phyloP scores from a whole-genome alignment of 805 yeast genomes.

The Ogataea paraovalis region DNA sequence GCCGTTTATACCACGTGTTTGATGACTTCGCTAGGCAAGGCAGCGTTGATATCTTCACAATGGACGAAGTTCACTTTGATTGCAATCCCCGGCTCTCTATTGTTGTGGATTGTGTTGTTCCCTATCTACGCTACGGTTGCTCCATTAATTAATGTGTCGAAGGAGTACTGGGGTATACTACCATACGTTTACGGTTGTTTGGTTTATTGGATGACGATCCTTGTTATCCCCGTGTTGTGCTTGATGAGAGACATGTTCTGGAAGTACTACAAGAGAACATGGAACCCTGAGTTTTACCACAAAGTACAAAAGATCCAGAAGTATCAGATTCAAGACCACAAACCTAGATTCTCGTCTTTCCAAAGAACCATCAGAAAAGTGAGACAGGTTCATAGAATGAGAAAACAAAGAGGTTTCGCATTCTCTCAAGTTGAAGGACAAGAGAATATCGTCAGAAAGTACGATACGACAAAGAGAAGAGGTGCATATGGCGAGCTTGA shows the following conservation, averaged over 20 bases:
- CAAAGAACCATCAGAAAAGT: conserved; percentile 96
- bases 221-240: conserved; percentile 75
- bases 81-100: conserved; percentile 93
- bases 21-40: conserved; percentile 88
- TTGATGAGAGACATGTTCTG: conserved; percentile 84
- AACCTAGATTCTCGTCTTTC: conserved; percentile 96
- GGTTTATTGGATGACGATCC: conserved; percentile 77
- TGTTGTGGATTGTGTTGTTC: conserved; percentile 78
- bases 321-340: conserved; percentile 84
- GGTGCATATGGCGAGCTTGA: conserved; percentile 33
- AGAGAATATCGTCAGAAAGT: conserved; percentile 85
- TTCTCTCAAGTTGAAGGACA: conserved; percentile 95
- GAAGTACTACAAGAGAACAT: conserved; percentile 92
- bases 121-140: conserved; percentile 86
- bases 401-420: conserved; percentile 97
- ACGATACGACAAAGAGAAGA: conserved; percentile 81
- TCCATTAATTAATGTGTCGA: conserved; percentile 76
- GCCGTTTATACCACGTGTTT: conserved; percentile 84
- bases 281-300: conserved; percentile 88
- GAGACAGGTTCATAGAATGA: conserved; percentile 96
- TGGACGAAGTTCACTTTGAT: conserved; percentile 93
- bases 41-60: conserved; percentile 83
- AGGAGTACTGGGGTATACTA: conserved; percentile 79
- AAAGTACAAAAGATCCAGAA: conserved; percentile 96
- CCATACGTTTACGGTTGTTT: conserved; percentile 71